phyloP scores from a whole-genome alignment of 257 asterid species.

The Gynochthodes officinalis region DNA sequence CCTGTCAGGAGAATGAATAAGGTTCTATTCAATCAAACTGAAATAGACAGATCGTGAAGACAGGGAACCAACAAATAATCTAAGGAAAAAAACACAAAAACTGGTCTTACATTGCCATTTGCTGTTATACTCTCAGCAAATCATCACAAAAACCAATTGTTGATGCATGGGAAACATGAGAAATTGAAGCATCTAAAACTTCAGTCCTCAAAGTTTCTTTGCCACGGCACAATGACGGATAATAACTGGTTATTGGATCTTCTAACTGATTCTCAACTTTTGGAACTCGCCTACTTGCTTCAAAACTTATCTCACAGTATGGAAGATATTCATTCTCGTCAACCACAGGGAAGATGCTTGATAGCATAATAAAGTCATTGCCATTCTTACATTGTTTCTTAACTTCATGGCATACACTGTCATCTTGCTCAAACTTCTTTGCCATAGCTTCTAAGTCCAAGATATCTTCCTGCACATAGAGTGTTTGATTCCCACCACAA shows the following conservation, averaged over 20 bases:
- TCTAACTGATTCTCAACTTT: neutral
- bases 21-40: neutral
- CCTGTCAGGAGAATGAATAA: constrained; percentile 14
- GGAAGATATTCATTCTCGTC: constrained; percentile 56
- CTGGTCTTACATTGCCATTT: constrained; percentile 29
- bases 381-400: constrained; percentile 40
- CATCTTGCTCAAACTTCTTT: constrained; percentile 70
- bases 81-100: neutral
- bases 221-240: neutral
- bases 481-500: constrained; percentile 49
- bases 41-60: neutral
- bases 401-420: constrained; percentile 43
- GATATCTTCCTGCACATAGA: constrained; percentile 69
- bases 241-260: constrained; percentile 9
- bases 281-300: constrained; percentile 18
- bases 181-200: constrained; percentile 8
- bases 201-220: constrained; percentile 20
- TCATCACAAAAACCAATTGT: constrained; percentile 3
- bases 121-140: constrained; percentile 23
- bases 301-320: constrained; percentile 45
- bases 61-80: neutral
- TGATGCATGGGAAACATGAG: constrained; percentile 6
- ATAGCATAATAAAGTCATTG: constrained; percentile 46
- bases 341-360: constrained; percentile 43
- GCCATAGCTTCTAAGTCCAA: constrained; percentile 73